Evolutionary conservation across 441 rosid species (phyloP).

Genomic region (Erodium moschatum): DNA sequence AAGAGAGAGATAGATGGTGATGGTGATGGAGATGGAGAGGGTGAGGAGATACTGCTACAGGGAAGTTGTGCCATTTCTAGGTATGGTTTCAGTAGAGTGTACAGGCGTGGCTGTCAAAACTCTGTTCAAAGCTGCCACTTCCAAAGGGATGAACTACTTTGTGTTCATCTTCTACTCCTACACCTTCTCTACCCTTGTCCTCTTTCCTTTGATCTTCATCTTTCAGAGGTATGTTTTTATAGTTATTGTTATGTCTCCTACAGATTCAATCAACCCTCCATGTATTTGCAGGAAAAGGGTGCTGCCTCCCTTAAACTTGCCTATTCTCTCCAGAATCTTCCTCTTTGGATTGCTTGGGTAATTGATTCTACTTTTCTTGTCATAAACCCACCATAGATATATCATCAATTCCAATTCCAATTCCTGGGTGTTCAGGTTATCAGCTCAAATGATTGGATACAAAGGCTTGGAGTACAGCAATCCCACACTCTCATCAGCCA

Average conservation of each 20-base stretch:
- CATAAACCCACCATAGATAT: too few species aligned
- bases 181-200: constrained; percentile 29
- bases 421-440: constrained; percentile 7
- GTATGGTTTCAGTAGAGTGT: not conserved
- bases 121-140: constrained; percentile 32
- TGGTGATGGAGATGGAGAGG: not conserved
- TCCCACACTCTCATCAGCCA: constrained; percentile 25
- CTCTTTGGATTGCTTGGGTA: constrained; percentile 18
- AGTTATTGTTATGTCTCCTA: not conserved
- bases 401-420: too few species aligned
- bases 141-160: constrained; percentile 31
- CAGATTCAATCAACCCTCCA: not conserved
- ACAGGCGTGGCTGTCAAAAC: not conserved
- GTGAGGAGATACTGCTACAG: not conserved
- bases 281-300: constrained; percentile 17
- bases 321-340: constrained; percentile 17
- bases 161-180: constrained; percentile 34
- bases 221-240: constrained; percentile 20
- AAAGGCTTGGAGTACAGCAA: constrained; percentile 21
- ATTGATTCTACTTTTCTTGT: too few species aligned
- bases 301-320: constrained; percentile 19
- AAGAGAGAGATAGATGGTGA: too few species aligned
- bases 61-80: not conserved
- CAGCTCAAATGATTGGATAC: constrained; percentile 23
- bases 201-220: constrained; percentile 27